phyloP scores from a whole-genome alignment of 352 stramenopile species.

The Pythium dissotocum region DNA sequence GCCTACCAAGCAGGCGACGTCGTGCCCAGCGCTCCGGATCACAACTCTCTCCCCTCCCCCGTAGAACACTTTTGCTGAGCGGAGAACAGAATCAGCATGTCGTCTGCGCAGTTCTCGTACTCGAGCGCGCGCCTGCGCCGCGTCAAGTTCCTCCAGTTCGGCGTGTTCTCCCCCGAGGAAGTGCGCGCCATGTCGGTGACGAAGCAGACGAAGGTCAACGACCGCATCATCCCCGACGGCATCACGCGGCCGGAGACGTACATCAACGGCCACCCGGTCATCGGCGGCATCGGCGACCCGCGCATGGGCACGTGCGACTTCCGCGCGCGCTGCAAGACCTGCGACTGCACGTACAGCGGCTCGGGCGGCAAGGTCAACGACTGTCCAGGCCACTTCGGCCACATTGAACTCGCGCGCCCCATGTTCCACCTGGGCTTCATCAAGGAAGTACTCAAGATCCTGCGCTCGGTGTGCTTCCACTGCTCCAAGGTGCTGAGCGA shows the following conservation, averaged over 20 bases:
- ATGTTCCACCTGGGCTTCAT: constrained; percentile 99
- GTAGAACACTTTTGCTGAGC: not conserved
- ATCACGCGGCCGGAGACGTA: constrained; percentile 92
- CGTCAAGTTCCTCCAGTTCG: constrained; percentile 99
- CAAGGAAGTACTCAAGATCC: constrained; percentile 93
- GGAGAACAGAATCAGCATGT: constrained; percentile 36
- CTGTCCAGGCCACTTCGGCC: constrained; percentile 99
- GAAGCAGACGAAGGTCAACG: constrained; percentile 97
- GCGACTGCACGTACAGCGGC: constrained; percentile 91
- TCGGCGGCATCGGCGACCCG: constrained; percentile 98
- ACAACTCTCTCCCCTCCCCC: no score
- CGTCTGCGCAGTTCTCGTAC: constrained; percentile 94
- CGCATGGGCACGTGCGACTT: constrained; percentile 95
- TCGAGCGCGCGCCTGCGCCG: constrained; percentile 92
- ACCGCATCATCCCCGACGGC: constrained; percentile 94
- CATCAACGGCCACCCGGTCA: constrained; percentile 94
- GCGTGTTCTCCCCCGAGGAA: constrained; percentile 97
- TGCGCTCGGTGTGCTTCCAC: constrained; percentile 97
- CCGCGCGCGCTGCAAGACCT: constrained; percentile 89
- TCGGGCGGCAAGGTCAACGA: constrained; percentile 94
- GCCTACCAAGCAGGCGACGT: constrained; percentile 17
- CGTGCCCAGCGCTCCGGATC: not conserved
- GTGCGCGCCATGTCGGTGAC: constrained; percentile 96
- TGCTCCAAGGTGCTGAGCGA: constrained; percentile 95
- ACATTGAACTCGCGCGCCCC: constrained; percentile 96